Evolutionary conservation across 768 basidiomycete genomes (phyloP), one percentile per base, ranked within the genome.

Genomic region (Boletellus ananas): DNA sequence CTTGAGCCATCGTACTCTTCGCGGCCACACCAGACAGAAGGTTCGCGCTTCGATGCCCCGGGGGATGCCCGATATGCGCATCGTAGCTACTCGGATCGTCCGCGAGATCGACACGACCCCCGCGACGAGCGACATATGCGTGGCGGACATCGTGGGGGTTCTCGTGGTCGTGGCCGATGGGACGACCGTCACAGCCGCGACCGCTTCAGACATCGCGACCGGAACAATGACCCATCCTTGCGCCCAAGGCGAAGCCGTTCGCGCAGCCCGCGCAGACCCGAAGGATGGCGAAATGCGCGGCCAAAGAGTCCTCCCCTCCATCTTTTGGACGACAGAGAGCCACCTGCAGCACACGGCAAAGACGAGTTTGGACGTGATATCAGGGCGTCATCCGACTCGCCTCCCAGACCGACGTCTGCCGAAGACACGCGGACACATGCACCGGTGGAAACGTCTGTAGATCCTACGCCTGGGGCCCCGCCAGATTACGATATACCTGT

Each of bases 331-430:
- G 60, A 70, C 36, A 51, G 49, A 51, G 56, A 66, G 47, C 48
- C 61, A 43, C 61, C 65, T 58, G 57, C 57, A 18, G 41, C 64
- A 46, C 57, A 65, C n/a, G 82, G 72, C 50, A 89, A 83, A 69
- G 89, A 92, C 77, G 89, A 92, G 68, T 92, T 92, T 69, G 89
- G 90, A 58, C 83, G 90, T 59, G 88, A 91, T 65, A 76, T 90
- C 62, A 78, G 89, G 59, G 71, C 78, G 33, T 68, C 71, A 36
- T 82, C 86, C 34, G 47, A 52, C 42, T 65, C 67, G 49, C 66
- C 59, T 44, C 65, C 69, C 33, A 61, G 67, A 48, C 58, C 68
- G 4, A 45, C 39, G 44, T 63, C 63, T 40, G 51, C 48, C 49
- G 62, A 63, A 51, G 57, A 57, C 57, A 54, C 63, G 37, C 59